Percentiles rank a stretch among this genome's conserved stretches.
phyloP scores from a whole-genome alignment of 2,329 filamentous ascomycete genomes.

The Claviceps lovelessii region DNA sequence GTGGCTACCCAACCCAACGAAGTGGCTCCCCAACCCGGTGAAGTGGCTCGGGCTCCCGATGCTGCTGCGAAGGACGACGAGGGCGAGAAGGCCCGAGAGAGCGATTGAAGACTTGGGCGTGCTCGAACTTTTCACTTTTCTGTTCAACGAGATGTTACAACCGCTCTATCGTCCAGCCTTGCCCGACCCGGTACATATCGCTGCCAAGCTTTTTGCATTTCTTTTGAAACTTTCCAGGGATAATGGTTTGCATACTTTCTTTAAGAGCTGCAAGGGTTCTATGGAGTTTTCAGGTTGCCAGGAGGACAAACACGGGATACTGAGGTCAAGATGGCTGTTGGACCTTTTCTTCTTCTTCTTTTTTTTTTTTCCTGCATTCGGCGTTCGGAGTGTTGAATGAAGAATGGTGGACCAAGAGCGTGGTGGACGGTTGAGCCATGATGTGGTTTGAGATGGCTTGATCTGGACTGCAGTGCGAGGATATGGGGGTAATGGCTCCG shows the following conservation, averaged over 20 bases:
- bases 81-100: not conserved
- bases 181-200: not conserved
- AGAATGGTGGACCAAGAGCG: not conserved
- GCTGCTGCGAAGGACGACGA: not conserved
- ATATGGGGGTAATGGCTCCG: no score
- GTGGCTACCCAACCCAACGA: conserved; percentile 10
- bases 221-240: not conserved
- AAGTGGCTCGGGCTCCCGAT: not conserved
- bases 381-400: not conserved
- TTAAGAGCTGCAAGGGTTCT: not conserved
- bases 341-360: no score
- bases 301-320: not conserved
- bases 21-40: not conserved
- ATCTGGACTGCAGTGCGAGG: no score
- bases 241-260: not conserved
- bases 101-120: not conserved
- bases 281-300: not conserved
- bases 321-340: not conserved
- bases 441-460: no score
- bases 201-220: not conserved
- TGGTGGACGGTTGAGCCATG: no score
- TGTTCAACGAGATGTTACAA: not conserved
- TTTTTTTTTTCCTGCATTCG: not conserved
- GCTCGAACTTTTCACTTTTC: not conserved
- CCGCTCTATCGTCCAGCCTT: not conserved